These are phyloP conservation scores for Yamadazyma tumulicola DNA, from an alignment of 805 yeast genomes.

Conservation along the genomic window DNA sequence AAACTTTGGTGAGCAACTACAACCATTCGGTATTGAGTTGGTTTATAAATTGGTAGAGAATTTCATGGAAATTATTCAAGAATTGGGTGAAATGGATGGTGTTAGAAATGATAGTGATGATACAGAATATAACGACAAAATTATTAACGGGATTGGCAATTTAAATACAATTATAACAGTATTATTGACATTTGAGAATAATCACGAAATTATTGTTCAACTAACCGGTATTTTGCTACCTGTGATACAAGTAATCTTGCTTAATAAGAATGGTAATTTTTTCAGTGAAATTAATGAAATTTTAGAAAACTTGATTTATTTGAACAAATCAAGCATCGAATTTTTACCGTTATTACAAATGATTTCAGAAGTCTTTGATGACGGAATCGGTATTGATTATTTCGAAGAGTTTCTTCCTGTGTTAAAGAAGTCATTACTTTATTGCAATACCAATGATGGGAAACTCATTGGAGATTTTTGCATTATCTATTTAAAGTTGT, in stretches of 20 bases:
- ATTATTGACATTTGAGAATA: slow-evolving; percentile 76
- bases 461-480: slow-evolving; percentile 26
- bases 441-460: slow-evolving; percentile 16
- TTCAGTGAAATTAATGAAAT: slow-evolving; percentile 75
- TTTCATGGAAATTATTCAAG: slow-evolving; percentile 36
- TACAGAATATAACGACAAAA: slow-evolving; percentile 56
- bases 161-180: slow-evolving; percentile 81
- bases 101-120: slow-evolving; percentile 37
- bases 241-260: slow-evolving; percentile 63
- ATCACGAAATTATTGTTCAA: slow-evolving; percentile 58
- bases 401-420: slow-evolving; percentile 75
- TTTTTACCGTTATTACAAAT: slow-evolving; percentile 72
- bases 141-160: slow-evolving; percentile 78
- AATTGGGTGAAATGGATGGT: slow-evolving; percentile 18
- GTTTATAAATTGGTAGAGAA: slow-evolving; percentile 65
- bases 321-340: slow-evolving; percentile 28
- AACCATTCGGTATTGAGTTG: slow-evolving; percentile 67
- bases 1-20: slow-evolving; percentile 78
- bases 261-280: slow-evolving; percentile 66
- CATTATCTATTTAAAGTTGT: slow-evolving; percentile 45
- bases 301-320: slow-evolving; percentile 45
- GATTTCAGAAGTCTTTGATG: slow-evolving; percentile 29
- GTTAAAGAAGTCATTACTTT: slow-evolving; percentile 68
- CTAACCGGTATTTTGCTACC: slow-evolving; percentile 70
- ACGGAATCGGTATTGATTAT: slow-evolving; percentile 53